These are phyloP conservation scores for Limtongozyma cylindracea DNA, from an alignment of 805 yeast species.

Conservation along the genomic window DNA sequence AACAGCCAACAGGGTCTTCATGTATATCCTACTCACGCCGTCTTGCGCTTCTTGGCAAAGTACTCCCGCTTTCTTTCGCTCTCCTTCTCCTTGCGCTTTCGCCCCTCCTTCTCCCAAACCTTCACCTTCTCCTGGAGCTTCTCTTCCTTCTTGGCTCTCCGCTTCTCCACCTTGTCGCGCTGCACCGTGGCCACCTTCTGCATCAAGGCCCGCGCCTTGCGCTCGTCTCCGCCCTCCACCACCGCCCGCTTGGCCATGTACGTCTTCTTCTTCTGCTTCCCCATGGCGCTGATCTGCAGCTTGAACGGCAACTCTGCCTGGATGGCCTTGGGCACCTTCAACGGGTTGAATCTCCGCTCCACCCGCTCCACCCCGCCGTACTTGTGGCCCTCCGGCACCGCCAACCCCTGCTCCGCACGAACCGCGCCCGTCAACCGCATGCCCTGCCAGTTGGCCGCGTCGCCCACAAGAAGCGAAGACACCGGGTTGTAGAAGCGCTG, in stretches of 20 bases:
- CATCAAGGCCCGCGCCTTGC: constrained; percentile 74
- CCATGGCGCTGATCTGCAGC: constrained; percentile 75
- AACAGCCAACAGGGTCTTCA: no score
- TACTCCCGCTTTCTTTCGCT: constrained; percentile 71
- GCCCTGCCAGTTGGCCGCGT: constrained; percentile 84
- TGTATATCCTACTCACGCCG: no score
- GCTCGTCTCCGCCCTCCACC: constrained; percentile 76
- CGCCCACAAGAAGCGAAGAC: constrained; percentile 53
- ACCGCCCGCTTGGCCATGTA: constrained; percentile 83
- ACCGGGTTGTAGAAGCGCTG: constrained; percentile 91
- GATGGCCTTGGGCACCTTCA: constrained; percentile 63
- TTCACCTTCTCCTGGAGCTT: constrained; percentile 55
- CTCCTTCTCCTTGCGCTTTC: constrained; percentile 44
- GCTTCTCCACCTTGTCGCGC: constrained; percentile 65
- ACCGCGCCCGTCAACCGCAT: constrained; percentile 91
- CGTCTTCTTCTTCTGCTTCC: constrained; percentile 63
- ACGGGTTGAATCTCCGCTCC: constrained; percentile 67
- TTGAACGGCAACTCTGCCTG: constrained; percentile 70
- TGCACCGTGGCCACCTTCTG: constrained; percentile 69
- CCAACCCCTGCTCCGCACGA: constrained; percentile 46
- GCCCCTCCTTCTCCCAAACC: constrained; percentile 53
- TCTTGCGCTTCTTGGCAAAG: constrained; percentile 48
- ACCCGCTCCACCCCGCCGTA: constrained; percentile 57
- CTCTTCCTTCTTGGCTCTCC: constrained; percentile 43
- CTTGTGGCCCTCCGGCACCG: constrained; percentile 34